Percentiles rank a stretch among this genome's conserved stretches.
phyloP scores from a whole-genome alignment of 305 asterid species.

The Rubia peregrina region DNA sequence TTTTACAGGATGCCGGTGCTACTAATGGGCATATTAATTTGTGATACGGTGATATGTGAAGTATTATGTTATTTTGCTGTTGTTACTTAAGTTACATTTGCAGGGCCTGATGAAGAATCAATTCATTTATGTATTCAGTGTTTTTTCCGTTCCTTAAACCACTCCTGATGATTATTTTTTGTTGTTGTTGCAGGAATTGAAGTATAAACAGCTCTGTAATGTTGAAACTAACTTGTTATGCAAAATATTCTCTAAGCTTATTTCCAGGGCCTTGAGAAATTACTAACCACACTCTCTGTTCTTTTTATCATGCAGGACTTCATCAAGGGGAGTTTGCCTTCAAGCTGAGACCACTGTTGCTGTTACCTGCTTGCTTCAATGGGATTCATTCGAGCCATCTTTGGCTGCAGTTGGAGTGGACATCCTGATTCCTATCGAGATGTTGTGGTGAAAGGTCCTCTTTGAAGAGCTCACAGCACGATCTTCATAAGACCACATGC shows the following conservation, averaged over 20 bases:
- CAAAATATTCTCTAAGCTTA: not conserved
- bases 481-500: not conserved
- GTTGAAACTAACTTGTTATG: constrained; percentile 10
- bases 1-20: constrained; percentile 18
- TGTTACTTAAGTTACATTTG: not conserved
- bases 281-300: constrained; percentile 10
- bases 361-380: not conserved
- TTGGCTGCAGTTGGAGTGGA: constrained; percentile 2
- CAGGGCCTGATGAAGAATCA: not conserved
- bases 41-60: constrained; percentile 5
- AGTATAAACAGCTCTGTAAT: constrained; percentile 16
- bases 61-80: not conserved
- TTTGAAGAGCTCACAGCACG: not conserved
- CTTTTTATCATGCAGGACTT: constrained; percentile 11
- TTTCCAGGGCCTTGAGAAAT: constrained; percentile 9
- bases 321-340: not conserved
- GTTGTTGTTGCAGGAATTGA: constrained; percentile 21
- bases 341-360: not conserved
- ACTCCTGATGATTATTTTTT: constrained; percentile 10
- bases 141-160: not conserved
- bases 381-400: not conserved
- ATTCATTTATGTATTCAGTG: not conserved
- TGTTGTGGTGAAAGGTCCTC: constrained; percentile 3
- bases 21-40: constrained; percentile 6
- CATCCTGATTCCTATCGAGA: not conserved